These are phyloP conservation scores for Phytophthora citrophthora DNA, from an alignment of 352 stramenopile species.

Conservation along the genomic window DNA sequence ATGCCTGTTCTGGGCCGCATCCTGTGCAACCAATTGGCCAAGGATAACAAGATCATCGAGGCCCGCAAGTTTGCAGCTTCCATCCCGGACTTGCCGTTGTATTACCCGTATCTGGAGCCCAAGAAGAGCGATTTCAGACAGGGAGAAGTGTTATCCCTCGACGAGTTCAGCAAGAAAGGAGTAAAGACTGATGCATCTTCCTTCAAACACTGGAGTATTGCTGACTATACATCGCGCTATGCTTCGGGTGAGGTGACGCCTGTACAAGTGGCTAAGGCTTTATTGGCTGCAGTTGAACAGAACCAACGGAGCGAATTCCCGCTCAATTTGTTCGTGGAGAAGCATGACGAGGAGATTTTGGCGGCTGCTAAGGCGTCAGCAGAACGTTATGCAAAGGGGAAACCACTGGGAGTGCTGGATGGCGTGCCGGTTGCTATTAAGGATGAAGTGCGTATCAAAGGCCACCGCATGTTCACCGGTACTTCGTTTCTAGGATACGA, in stretches of 20 bases:
- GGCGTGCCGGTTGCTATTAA: conserved; percentile 91
- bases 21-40: conserved; percentile 50
- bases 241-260: conserved; percentile 48
- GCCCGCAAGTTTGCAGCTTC: conserved; percentile 67
- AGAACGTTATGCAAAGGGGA: conserved; percentile 69
- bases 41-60: conserved; percentile 70
- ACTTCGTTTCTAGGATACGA: conserved; percentile 79
- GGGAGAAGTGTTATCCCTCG: conserved; percentile 29
- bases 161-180: conserved; percentile 41
- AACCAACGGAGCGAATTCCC: conserved; percentile 58
- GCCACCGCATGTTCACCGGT: conserved; percentile 70
- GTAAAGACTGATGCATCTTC: conserved; percentile 3
- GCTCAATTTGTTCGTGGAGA: conserved; percentile 79
- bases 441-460: conserved; percentile 82
- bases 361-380: conserved; percentile 68
- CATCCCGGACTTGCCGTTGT: conserved; percentile 78
- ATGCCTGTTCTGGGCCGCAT: conserved; percentile 57
- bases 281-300: conserved; percentile 59
- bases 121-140: conserved; percentile 35
- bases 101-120: conserved; percentile 78
- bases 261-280: conserved; percentile 72
- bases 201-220: conserved; percentile 78
- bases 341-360: conserved; percentile 75
- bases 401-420: conserved; percentile 81
- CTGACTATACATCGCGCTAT: conserved; percentile 73